Conservation (phyloP, 2,329 filamentous ascomycete genomes). For the Fusarium pseudocircinatum region DNA sequence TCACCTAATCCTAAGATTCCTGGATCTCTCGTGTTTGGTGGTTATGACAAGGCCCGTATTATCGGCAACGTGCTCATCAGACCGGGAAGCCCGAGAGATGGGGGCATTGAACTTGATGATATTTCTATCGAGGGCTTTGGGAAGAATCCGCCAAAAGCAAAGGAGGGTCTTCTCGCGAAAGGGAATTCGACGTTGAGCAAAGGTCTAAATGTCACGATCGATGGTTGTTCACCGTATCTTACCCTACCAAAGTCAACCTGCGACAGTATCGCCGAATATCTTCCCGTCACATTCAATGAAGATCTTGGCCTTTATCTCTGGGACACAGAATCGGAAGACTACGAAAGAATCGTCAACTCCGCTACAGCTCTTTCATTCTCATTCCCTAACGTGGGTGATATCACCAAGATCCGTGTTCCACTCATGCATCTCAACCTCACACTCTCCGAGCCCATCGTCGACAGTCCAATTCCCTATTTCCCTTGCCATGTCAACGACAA, state of each 20-base stretch:
- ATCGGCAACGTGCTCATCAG: neutral
- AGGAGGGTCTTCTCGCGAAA: neutral
- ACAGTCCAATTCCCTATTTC: slow-evolving; percentile 33
- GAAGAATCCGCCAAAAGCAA: neutral
- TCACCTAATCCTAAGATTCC: neutral
- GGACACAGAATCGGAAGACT: neutral
- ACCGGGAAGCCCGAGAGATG: neutral
- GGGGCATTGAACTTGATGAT: slow-evolving; percentile 3
- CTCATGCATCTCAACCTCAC: slow-evolving; percentile 18
- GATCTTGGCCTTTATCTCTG: slow-evolving; percentile 1
- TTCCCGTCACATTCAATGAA: neutral
- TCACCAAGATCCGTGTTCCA: neutral
- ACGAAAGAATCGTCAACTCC: neutral
- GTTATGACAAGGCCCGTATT: slow-evolving; percentile 2
- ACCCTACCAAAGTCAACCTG: slow-evolving; percentile 8
- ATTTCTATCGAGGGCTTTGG: neutral
- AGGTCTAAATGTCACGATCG: neutral
- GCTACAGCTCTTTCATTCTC: neutral
- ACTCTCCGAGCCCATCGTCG: neutral
- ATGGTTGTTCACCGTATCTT: slow-evolving; percentile 1
- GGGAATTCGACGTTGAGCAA: neutral
- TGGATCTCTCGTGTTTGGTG: slow-evolving; percentile 1
- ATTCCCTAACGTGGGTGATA: neutral
- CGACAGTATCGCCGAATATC: neutral
- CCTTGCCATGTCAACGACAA: slow-evolving; percentile 50